These are phyloP conservation scores for Anisodus acutangulus DNA, from an alignment of 257 asterid genomes.

Conservation along the genomic window DNA sequence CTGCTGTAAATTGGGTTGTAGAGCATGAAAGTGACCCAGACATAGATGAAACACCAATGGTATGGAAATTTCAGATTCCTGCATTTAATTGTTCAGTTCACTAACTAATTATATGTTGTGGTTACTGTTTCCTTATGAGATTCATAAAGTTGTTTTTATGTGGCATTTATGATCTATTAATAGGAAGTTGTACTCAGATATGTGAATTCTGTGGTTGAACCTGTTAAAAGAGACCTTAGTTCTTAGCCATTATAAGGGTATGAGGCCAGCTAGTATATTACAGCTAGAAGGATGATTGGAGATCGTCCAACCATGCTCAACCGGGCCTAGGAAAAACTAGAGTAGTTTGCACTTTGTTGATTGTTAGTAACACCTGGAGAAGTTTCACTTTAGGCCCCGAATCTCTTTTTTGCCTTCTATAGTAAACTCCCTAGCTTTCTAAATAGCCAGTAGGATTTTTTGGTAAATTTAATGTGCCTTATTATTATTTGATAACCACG, in stretches of 20 bases:
- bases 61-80: conserved; percentile 39
- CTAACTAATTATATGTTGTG: conserved; percentile 20
- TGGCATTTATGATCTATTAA: neutral
- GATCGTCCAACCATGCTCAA: neutral
- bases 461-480: neutral
- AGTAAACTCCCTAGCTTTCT: neutral
- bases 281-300: neutral
- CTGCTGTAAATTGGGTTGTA: conserved; percentile 89
- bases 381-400: neutral
- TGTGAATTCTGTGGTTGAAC: neutral
- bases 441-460: neutral
- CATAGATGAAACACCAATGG: conserved; percentile 86
- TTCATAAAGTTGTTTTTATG: neutral
- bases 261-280: neutral
- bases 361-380: neutral
- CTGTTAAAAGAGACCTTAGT: neutral
- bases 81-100: conserved; percentile 9
- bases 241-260: neutral
- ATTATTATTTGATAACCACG: neutral
- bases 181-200: neutral
- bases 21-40: conserved; percentile 92
- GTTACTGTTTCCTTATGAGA: neutral
- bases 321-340: neutral
- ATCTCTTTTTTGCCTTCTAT: neutral
- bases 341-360: neutral